phyloP scores from a whole-genome alignment of 2,329 filamentous ascomycete genomes.

The Cordyceps sp. region DNA sequence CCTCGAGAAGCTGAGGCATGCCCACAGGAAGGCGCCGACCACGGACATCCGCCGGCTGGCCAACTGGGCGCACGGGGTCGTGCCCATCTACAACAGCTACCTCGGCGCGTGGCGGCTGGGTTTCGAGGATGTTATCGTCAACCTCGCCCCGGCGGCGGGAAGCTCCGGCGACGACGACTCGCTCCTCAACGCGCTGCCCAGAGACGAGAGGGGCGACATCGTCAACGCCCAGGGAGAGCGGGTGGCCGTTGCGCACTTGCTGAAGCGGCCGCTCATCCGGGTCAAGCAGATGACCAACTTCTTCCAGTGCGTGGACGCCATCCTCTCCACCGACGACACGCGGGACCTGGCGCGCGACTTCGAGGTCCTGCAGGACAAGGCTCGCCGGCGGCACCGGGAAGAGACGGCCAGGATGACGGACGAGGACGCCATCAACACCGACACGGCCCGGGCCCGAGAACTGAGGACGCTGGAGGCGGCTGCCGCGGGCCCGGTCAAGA shows the following conservation, averaged over 20 bases:
- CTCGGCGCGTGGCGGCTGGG: conserved; percentile 79
- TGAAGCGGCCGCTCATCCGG: conserved; percentile 77
- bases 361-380: conserved; percentile 57
- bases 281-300: conserved; percentile 78
- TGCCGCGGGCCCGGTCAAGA: conserved; percentile 45
- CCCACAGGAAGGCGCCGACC: conserved; percentile 67
- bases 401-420: conserved; percentile 61
- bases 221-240: conserved; percentile 65
- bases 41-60: conserved; percentile 56
- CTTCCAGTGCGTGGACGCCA: conserved; percentile 49
- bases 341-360: conserved; percentile 33
- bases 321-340: conserved; percentile 30
- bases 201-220: conserved; percentile 48
- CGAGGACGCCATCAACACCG: conserved; percentile 71
- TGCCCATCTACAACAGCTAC: conserved; percentile 71
- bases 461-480: conserved; percentile 57
- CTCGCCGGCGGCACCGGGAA: conserved; percentile 47
- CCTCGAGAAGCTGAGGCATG: conserved; percentile 64
- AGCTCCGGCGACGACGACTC: conserved; percentile 41
- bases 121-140: conserved; percentile 89
- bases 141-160: conserved; percentile 55
- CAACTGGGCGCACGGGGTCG: conserved; percentile 64
- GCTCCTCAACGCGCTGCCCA: conserved; percentile 39
- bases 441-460: conserved; percentile 66
- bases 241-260: conserved; percentile 82